Evolutionary conservation across 2,329 filamentous ascomycete species (phyloP).

Genomic region (Alternaria angustiovoidea): DNA sequence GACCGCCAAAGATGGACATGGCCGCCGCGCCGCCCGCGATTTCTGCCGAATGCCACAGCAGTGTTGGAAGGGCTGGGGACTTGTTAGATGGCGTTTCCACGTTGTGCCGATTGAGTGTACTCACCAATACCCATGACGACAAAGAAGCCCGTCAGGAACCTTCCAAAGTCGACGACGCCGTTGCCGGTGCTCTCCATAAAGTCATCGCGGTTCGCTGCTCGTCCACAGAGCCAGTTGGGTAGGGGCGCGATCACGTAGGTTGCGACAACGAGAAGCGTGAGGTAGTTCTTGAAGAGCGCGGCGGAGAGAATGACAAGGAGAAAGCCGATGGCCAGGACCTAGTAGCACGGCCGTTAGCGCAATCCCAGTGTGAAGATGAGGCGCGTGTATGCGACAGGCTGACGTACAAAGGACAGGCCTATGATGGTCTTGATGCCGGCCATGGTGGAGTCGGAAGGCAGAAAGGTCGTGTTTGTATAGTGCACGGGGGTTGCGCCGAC

Average conservation of each 20-base stretch:
- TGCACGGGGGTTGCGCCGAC: neutral
- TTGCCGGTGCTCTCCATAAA: conserved; percentile 87
- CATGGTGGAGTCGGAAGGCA: conserved; percentile 58
- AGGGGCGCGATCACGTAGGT: conserved; percentile 94
- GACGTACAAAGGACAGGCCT: conserved; percentile 88
- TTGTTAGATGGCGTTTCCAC: conserved; percentile 18
- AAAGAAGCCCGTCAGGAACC: conserved; percentile 93
- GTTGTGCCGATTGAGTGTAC: conserved; percentile 49
- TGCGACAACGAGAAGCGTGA: conserved; percentile 91
- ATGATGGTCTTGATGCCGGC: conserved; percentile 99
- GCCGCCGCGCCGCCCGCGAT: conserved; percentile 87
- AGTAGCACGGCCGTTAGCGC: conserved; percentile 8
- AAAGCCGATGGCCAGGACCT: conserved; percentile 96
- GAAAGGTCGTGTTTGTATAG: neutral
- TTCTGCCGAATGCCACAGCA: conserved; percentile 85
- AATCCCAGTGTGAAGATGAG: neutral
- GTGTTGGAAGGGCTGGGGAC: conserved; percentile 77
- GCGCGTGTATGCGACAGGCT: conserved; percentile 28
- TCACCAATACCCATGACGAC: conserved; percentile 97
- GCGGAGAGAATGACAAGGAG: conserved; percentile 98
- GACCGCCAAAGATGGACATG: conserved; percentile 92
- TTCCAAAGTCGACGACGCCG: conserved; percentile 88
- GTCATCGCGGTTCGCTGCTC: conserved; percentile 91
- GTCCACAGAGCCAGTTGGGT: conserved; percentile 94
- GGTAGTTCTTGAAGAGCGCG: conserved; percentile 93